Conservation (phyloP, 495 filamentous ascomycete genomes). For the Podospora pseudocomata region DNA sequence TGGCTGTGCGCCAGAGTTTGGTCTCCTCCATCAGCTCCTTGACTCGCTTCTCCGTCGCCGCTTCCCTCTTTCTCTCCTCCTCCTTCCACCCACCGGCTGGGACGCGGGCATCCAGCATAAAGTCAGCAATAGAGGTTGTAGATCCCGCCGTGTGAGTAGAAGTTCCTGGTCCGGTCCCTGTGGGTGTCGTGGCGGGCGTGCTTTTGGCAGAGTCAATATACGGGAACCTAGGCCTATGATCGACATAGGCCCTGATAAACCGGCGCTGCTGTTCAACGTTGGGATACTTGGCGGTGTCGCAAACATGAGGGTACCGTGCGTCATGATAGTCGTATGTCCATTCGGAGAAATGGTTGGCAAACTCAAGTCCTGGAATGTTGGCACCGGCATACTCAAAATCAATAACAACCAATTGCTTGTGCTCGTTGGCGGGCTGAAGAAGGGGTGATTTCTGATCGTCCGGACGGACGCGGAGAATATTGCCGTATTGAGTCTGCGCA, state of each 20-base stretch:
- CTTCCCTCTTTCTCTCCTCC: slow-evolving; percentile 57
- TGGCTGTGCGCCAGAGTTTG: slow-evolving; percentile 77
- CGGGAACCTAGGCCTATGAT: slow-evolving; percentile 62
- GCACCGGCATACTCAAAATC: slow-evolving; percentile 98
- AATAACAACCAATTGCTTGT: slow-evolving; percentile 94
- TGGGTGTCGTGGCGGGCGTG: slow-evolving; percentile 52
- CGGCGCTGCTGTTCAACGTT: slow-evolving; percentile 73
- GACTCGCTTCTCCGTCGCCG: slow-evolving; percentile 59
- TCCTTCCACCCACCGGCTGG: slow-evolving; percentile 56
- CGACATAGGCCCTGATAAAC: slow-evolving; percentile 83
- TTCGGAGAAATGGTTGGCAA: slow-evolving; percentile 97
- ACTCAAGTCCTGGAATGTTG: slow-evolving; percentile 82
- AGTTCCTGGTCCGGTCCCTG: slow-evolving; percentile 28
- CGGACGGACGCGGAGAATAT: slow-evolving; percentile 87
- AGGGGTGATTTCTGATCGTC: slow-evolving; percentile 77
- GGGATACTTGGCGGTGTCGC: slow-evolving; percentile 68
- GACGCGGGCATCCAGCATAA: slow-evolving; percentile 66
- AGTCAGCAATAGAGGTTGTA: slow-evolving; percentile 52
- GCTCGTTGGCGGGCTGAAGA: slow-evolving; percentile 80
- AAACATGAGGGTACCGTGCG: slow-evolving; percentile 56
- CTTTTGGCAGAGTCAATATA: slow-evolving; percentile 1
- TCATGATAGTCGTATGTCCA: slow-evolving; percentile 99
- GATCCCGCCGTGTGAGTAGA: slow-evolving; percentile 30
- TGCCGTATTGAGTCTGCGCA: slow-evolving; percentile 90
- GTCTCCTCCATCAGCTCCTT: slow-evolving; percentile 70